phyloP scores from a whole-genome alignment of 1,139 yeast genomes.

The Pneumocystis sp. region DNA sequence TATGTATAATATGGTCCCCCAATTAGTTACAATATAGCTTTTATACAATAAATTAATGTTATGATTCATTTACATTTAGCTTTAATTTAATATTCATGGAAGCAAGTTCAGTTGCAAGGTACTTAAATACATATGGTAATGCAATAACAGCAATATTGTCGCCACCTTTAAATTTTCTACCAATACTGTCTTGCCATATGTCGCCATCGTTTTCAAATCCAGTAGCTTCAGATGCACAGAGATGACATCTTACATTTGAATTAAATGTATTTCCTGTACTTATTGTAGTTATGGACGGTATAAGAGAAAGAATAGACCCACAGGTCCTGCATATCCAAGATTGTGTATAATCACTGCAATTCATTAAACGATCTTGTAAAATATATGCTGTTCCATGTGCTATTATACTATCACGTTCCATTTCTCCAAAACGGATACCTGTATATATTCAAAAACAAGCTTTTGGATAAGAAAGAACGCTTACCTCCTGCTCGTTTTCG shows the following conservation, averaged over 20 bases:
- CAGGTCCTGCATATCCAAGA: constrained; percentile 80
- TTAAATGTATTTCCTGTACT: constrained; percentile 38
- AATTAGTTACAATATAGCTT: not conserved
- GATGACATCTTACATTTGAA: constrained; percentile 72
- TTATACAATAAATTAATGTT: not conserved
- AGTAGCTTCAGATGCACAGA: constrained; percentile 51
- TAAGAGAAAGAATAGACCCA: constrained; percentile 83
- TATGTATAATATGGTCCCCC: not conserved
- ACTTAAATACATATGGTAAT: constrained; percentile 89
- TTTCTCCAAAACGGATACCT: constrained; percentile 87
- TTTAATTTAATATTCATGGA: constrained; percentile 81
- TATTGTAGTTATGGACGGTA: constrained; percentile 76
- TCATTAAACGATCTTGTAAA: constrained; percentile 84
- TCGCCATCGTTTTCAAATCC: constrained; percentile 37
- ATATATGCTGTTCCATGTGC: constrained; percentile 98
- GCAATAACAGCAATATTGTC: constrained; percentile 85
- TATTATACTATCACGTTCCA: constrained; percentile 98
- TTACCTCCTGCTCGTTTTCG: constrained; percentile 95
- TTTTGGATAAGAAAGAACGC: not conserved
- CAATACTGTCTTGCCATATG: constrained; percentile 96
- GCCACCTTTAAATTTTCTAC: constrained; percentile 83
- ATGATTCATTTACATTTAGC: not conserved
- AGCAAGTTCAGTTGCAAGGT: constrained; percentile 84
- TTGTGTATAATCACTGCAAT: constrained; percentile 92
- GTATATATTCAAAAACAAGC: not conserved